These are phyloP conservation scores for Cladosporium sp. DNA, from an alignment of 2,329 filamentous ascomycete genomes.

Conservation along the genomic window DNA sequence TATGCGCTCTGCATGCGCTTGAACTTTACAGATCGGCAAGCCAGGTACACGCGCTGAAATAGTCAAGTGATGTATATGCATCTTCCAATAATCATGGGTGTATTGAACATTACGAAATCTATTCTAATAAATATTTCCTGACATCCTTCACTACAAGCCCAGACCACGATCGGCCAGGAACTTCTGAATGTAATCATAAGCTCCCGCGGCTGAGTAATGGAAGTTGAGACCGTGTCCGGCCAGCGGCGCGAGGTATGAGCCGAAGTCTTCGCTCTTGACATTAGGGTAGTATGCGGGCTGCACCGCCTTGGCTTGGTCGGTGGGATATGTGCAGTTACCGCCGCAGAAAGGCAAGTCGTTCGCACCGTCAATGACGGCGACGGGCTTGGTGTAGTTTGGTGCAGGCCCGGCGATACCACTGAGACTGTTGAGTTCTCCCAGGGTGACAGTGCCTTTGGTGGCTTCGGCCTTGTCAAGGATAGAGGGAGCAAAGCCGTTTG, in stretches of 20 bases:
- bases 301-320: slow-evolving; percentile 20
- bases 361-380: slow-evolving; percentile 29
- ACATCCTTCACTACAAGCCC: not conserved
- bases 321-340: slow-evolving; percentile 29
- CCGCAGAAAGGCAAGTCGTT: slow-evolving; percentile 30
- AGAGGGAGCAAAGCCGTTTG: slow-evolving; percentile 27
- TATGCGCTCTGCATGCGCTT: no score
- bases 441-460: slow-evolving; percentile 27
- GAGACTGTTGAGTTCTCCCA: slow-evolving; percentile 30
- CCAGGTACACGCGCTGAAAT: no score
- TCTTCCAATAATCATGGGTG: not conserved
- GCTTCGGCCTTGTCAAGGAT: slow-evolving; percentile 26
- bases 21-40: no score
- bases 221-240: slow-evolving; percentile 31
- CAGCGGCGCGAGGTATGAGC: slow-evolving; percentile 21
- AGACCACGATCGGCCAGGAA: slow-evolving; percentile 18
- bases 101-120: slow-evolving; percentile 1
- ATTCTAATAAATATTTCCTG: not conserved
- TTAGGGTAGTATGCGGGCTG: slow-evolving; percentile 22
- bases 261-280: slow-evolving; percentile 13
- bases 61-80: not conserved
- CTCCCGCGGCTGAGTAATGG: slow-evolving; percentile 28
- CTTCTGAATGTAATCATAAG: slow-evolving; percentile 25
- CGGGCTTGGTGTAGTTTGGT: slow-evolving; percentile 23
- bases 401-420: slow-evolving; percentile 16